Evolutionary conservation across 2,329 filamentous ascomycete genomes (phyloP).

Genomic region (Cercospora nicotianae): DNA sequence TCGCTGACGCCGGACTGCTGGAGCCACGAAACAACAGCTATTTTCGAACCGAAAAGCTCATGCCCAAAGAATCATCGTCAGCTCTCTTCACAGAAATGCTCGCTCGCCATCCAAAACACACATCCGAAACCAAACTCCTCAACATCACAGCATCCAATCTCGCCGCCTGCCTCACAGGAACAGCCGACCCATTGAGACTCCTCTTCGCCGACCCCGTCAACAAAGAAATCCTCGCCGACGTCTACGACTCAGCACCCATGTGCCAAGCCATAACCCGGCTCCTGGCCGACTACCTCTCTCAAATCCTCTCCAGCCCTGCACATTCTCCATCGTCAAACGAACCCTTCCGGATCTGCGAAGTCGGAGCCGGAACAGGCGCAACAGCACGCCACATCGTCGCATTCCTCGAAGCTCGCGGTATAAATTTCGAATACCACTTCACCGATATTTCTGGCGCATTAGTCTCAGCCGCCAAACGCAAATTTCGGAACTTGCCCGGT

Average conservation of each 20-base stretch:
- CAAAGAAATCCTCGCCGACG: constrained; percentile 10
- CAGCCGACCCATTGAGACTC: constrained; percentile 7
- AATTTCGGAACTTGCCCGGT: neutral
- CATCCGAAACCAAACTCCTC: constrained; percentile 13
- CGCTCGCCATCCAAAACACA: constrained; percentile 12
- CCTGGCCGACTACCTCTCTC: constrained; percentile 7
- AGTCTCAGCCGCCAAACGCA: constrained; percentile 27
- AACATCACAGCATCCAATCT: constrained; percentile 14
- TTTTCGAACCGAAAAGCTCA: constrained; percentile 6
- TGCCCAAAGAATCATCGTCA: neutral
- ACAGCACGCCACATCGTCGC: constrained; percentile 42
- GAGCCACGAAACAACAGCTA: neutral
- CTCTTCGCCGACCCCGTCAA: constrained; percentile 9
- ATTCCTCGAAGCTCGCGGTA: constrained; percentile 25
- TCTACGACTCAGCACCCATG: constrained; percentile 15
- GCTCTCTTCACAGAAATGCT: constrained; percentile 9
- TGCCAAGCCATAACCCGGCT: constrained; percentile 12
- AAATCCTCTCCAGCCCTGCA: neutral
- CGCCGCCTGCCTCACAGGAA: constrained; percentile 12
- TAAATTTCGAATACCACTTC: constrained; percentile 45
- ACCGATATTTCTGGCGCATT: constrained; percentile 45
- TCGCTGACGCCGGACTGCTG: constrained; percentile 11
- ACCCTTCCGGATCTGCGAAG: constrained; percentile 42
- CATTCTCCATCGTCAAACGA: neutral
- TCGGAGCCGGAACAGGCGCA: constrained; percentile 49